Base-by-base conservation (phyloP, 257 asterid species). In the Ehretia macrophylla region DNA sequence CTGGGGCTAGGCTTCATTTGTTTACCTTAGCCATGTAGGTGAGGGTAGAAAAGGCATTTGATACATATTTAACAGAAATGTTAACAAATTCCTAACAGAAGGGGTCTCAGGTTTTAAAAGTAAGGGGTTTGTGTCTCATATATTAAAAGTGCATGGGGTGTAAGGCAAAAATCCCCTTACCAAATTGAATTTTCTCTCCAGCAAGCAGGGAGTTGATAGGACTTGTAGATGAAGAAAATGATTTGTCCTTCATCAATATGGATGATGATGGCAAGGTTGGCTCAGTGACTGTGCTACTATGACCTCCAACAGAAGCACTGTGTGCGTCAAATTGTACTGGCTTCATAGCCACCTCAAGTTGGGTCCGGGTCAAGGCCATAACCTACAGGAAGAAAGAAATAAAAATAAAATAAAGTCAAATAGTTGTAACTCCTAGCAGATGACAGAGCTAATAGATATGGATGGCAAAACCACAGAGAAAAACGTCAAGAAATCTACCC, bases 111-210 rank as follows among this genome's bases (percentile, higher is more conserved):
- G n/a, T n/a, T n/a, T n/a, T n/a, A n/a, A n/a, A n/a, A n/a, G n/a
- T n/a, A n/a, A n/a, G n/a, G n/a, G n/a, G n/a, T n/a, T n/a, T n/a
- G n/a, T n/a, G n/a, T n/a, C n/a, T n/a, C n/a, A n/a, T n/a, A n/a
- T n/a, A n/a, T n/a, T n/a, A n/a, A n/a, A n/a, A n/a, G n/a, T n/a
- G n/a, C n/a, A n/a, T n/a, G n/a, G n/a, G n/a, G n/a, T n/a, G n/a
- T n/a, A n/a, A n/a, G n/a, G n/a, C n/a, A n/a, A n/a, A n/a, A n/a
- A n/a, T n/a, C n/a, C n/a, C n/a, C 12, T 54, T 86, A 93, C 99
- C 99, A 69, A 89, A 93, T 78, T 86, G 97, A 67, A 93, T 93
- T 75, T 82, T 86, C 81, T 93, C 99, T 67, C 95, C 97, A 58
- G 97, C 96, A 62, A 88, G 95, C 71, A 93, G 76, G 56, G 99